These are phyloP conservation scores for Microdochium trichocladiopsis DNA, from an alignment of 2,329 filamentous ascomycete genomes.

Conservation along the genomic window DNA sequence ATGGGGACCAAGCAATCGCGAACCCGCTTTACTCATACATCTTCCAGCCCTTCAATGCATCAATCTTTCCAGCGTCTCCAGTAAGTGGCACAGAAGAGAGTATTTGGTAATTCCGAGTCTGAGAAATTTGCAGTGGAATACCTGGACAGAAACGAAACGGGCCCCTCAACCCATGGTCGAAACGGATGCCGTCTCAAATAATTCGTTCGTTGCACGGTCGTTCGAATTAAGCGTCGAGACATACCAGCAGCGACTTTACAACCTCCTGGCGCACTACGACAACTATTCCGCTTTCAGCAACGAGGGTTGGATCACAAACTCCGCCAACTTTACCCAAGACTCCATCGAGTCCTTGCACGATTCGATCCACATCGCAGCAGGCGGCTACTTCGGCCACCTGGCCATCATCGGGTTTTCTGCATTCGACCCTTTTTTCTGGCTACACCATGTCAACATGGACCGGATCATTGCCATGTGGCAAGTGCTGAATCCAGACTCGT, in stretches of 20 bases:
- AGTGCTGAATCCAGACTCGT: constrained; percentile 60
- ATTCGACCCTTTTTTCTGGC: constrained; percentile 74
- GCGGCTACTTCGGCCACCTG: constrained; percentile 54
- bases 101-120: neutral
- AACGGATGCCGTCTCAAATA: constrained; percentile 46
- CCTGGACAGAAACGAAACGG: constrained; percentile 54
- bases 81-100: constrained; percentile 32
- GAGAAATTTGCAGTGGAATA: constrained; percentile 38
- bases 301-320: constrained; percentile 50
- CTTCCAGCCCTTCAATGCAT: constrained; percentile 52
- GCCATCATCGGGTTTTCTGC: constrained; percentile 64
- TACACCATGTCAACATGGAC: constrained; percentile 73
- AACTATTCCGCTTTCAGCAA: constrained; percentile 66
- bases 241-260: constrained; percentile 58
- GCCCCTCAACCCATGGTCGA: constrained; percentile 35
- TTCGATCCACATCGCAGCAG: constrained; percentile 49
- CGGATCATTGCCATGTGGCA: constrained; percentile 74
- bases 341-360: constrained; percentile 62
- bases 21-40: constrained; percentile 57
- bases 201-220: constrained; percentile 44
- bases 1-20: constrained; percentile 44
- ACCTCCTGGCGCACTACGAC: constrained; percentile 59
- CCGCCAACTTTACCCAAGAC: constrained; percentile 44
- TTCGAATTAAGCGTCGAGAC: constrained; percentile 45
- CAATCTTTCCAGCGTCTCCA: constrained; percentile 51